A percentile compares a stretch with the other conserved stretches of the same genome.
These are phyloP conservation scores for Eutrema yunnanense DNA, from an alignment of 345 rosid species.

Conservation along the genomic window DNA sequence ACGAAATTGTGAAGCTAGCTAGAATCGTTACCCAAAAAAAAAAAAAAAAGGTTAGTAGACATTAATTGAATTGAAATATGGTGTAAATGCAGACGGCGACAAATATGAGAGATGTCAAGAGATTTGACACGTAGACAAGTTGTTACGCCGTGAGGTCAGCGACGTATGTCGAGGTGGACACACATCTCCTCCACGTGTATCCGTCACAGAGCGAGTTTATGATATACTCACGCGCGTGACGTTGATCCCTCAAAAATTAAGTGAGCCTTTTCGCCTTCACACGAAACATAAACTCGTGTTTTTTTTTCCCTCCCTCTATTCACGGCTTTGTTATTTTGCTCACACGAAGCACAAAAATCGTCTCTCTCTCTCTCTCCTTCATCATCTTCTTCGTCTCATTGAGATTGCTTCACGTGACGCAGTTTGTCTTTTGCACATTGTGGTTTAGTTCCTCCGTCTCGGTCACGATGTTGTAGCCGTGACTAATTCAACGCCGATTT, in stretches of 20 bases:
- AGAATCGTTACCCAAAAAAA: too few species aligned
- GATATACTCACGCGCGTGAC: slow-evolving; percentile 10
- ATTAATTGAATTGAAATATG: not conserved
- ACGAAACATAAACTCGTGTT: slow-evolving; percentile 9
- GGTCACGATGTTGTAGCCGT: not conserved
- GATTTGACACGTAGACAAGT: slow-evolving; percentile 17
- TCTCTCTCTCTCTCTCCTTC: slow-evolving; percentile 23
- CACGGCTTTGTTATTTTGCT: slow-evolving; percentile 41
- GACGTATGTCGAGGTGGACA: slow-evolving; percentile 9
- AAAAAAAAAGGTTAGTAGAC: not conserved
- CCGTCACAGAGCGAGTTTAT: not conserved
- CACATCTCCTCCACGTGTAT: not conserved
- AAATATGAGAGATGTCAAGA: slow-evolving; percentile 2
- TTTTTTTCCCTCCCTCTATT: slow-evolving; percentile 9
- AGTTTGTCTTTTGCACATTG: slow-evolving; percentile 1
- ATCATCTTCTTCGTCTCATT: not conserved
- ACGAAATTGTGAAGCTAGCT: too few species aligned
- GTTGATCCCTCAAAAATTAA: not conserved
- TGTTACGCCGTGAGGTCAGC: slow-evolving; percentile 8
- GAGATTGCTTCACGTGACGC: not conserved
- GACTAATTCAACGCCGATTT: not conserved
- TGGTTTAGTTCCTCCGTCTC: slow-evolving; percentile 26
- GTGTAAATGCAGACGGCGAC: not conserved
- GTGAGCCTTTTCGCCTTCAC: not conserved
- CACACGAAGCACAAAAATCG: slow-evolving; percentile 40